These are phyloP conservation scores for Phytophthora syringae DNA, from an alignment of 352 stramenopile species.

Conservation along the genomic window DNA sequence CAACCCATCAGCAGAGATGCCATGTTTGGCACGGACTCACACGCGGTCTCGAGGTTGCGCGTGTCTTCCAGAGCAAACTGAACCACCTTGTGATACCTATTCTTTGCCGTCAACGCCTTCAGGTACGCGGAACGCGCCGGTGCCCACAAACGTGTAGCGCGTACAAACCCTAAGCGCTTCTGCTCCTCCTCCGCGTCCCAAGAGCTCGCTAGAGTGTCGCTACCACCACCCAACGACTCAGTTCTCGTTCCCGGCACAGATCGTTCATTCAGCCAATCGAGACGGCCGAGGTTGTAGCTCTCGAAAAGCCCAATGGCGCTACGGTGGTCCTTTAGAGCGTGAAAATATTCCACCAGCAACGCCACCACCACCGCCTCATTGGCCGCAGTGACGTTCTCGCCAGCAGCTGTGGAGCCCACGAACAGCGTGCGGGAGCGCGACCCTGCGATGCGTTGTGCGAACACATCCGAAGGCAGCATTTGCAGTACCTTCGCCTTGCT, in stretches of 20 bases:
- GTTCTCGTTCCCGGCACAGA: not conserved
- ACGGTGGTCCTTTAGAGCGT: not conserved
- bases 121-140: constrained; percentile 14
- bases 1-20: constrained; percentile 8
- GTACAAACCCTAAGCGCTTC: not conserved
- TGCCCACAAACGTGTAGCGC: constrained; percentile 8
- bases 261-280: constrained; percentile 10
- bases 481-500: constrained; percentile 3
- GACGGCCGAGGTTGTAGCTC: constrained; percentile 11
- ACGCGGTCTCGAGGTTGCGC: constrained; percentile 6
- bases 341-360: constrained; percentile 11
- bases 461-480: constrained; percentile 11
- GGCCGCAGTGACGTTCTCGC: not conserved
- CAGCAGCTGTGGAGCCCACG: not conserved
- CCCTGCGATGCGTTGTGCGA: constrained; percentile 7
- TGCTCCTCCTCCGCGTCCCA: not conserved
- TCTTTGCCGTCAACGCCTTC: constrained; percentile 5
- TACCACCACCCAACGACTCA: not conserved
- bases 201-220: not conserved
- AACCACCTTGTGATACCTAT: not conserved
- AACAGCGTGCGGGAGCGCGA: constrained; percentile 6
- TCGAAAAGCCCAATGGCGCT: constrained; percentile 13
- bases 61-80: constrained; percentile 4
- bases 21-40: constrained; percentile 9
- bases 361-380: constrained; percentile 25